Evolutionary conservation across 2,329 filamentous ascomycete species (phyloP).

Genomic region (Botrytis cinerea): DNA sequence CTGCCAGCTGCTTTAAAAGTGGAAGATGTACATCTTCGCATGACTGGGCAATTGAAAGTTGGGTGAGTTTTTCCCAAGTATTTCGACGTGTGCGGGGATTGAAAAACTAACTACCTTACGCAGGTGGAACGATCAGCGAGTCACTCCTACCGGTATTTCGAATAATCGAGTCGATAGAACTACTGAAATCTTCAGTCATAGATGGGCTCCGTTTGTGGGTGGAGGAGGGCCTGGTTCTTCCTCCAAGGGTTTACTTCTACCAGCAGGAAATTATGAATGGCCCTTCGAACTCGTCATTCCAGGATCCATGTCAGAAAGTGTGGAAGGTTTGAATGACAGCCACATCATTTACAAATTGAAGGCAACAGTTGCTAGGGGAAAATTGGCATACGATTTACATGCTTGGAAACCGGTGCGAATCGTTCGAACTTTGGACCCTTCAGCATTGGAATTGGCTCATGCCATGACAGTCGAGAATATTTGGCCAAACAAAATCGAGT

Average conservation of each 20-base stretch:
- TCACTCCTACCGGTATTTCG: slow-evolving; percentile 59
- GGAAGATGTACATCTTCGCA: slow-evolving; percentile 70
- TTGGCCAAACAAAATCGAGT: slow-evolving; percentile 97
- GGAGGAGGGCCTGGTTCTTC: slow-evolving; percentile 47
- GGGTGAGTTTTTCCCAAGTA: slow-evolving; percentile 54
- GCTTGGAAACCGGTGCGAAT: slow-evolving; percentile 77
- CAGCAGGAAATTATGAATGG: slow-evolving; percentile 80
- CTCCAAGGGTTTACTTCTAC: slow-evolving; percentile 59
- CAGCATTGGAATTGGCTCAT: slow-evolving; percentile 76
- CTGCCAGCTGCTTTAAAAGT: slow-evolving; percentile 68
- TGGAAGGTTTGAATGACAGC: slow-evolving; percentile 84
- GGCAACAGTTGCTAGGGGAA: slow-evolving; percentile 82
- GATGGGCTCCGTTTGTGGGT: slow-evolving; percentile 67
- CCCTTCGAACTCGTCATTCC: slow-evolving; percentile 75
- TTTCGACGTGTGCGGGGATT: slow-evolving; percentile 9
- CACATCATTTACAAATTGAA: slow-evolving; percentile 90
- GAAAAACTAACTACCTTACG: slow-evolving; percentile 5
- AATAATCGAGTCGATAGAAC: slow-evolving; percentile 61
- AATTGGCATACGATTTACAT: slow-evolving; percentile 83
- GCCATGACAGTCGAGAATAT: slow-evolving; percentile 96
- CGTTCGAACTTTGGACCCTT: slow-evolving; percentile 74
- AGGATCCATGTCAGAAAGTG: slow-evolving; percentile 76
- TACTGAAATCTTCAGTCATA: slow-evolving; percentile 64
- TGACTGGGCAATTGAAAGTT: slow-evolving; percentile 69
- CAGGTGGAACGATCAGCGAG: slow-evolving; percentile 55